Conservation (phyloP, 306 rosid species). For the Delonix regia region DNA sequence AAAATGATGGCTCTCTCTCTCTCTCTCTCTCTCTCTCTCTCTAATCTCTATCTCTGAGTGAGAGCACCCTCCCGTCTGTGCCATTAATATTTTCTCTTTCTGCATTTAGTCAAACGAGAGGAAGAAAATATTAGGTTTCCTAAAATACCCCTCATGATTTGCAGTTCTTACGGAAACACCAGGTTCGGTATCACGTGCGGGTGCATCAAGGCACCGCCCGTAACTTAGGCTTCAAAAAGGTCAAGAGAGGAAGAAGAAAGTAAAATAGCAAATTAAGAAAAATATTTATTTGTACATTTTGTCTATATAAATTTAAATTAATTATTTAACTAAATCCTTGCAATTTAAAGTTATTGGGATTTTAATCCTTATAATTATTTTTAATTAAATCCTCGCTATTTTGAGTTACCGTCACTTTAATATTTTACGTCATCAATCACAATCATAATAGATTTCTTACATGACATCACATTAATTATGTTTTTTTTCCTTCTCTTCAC, state of each 20-base stretch:
- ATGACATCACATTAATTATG: too few relatives aligned
- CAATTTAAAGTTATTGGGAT: too few relatives aligned
- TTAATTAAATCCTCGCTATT: neutral
- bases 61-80: slow-evolving; percentile 36
- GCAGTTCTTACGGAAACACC: neutral
- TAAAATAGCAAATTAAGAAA: too few relatives aligned
- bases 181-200: neutral
- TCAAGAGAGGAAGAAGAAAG: neutral
- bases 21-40: neutral
- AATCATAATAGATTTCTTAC: too few relatives aligned
- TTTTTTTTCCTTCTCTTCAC: too few relatives aligned
- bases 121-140: neutral
- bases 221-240: neutral
- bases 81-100: slow-evolving; percentile 22
- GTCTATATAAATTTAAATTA: neutral
- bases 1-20: slow-evolving; percentile 24
- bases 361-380: too few relatives aligned
- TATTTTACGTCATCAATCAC: too few relatives aligned
- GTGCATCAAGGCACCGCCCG: neutral
- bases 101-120: slow-evolving; percentile 42
- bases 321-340: neutral
- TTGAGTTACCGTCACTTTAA: too few relatives aligned
- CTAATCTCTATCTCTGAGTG: slow-evolving; percentile 22
- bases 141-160: neutral
- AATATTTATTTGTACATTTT: neutral